Evolutionary conservation across 306 rosid genomes (phyloP), one percentile per base, ranked within the genome.

Genomic region (Senna siamea): DNA sequence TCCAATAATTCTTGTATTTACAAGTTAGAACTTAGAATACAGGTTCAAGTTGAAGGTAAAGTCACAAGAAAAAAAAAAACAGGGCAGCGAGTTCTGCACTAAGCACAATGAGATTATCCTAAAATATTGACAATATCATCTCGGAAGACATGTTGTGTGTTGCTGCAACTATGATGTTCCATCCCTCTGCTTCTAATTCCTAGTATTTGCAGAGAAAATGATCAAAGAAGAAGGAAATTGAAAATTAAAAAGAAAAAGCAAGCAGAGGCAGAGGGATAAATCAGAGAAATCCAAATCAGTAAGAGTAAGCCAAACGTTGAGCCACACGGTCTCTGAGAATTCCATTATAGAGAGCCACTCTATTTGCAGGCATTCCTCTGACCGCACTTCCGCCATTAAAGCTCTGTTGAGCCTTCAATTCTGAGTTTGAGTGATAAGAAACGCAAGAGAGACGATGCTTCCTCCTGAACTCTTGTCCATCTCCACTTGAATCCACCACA

Each of bases 291-390:
- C n/a, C n/a, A n/a, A 61, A 76, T 90, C 89, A 91, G 79, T 60
- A 84, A 32, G 93, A 88, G 73, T 88, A 87, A 55, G 88, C 83
- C 79, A 81, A 77, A 35, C 96, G 90, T 11, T 87, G 88, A 78
- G 82, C 85, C 11, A 80, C 81, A 9, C 98, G 97, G 70, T 89
- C 96, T 63, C 93, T 85, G 6, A 92, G 85, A 79, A 94, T 94
- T 80, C 99, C 97, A 15, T 92, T 85, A 68, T 94, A 94, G 37
- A 94, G 83, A 47, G 98, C 97, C 5, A 47, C 84, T 26, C 99
- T 88, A 66, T 94, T 94, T 0, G 87, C 92, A n/a, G 98, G 98
- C 85, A 92, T 88, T 83, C 82, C 90, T 78, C 81, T 78, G 65
- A 8, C 71, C 38, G 81, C 76, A 4, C 61, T 69, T 5, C 74